Evolutionary conservation across 2,329 filamentous ascomycete species (phyloP).

Genomic region (Arthrobotrys conoides): DNA sequence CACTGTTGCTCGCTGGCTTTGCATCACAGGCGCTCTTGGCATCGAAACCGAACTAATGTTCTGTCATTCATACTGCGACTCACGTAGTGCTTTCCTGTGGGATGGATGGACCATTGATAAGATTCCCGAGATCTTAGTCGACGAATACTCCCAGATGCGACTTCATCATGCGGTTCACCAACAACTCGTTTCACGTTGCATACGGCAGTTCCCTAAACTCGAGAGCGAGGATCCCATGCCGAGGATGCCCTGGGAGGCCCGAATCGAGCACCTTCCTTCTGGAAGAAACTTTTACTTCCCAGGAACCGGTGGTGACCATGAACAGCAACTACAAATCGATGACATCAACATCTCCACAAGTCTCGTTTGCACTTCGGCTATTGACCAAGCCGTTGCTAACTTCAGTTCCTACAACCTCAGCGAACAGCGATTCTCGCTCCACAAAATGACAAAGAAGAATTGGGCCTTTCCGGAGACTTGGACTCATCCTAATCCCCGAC

Average conservation of each 20-base stretch:
- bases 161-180: constrained; percentile 36
- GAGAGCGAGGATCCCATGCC: constrained; percentile 45
- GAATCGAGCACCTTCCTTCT: constrained; percentile 35
- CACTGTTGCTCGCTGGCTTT: constrained; percentile 51
- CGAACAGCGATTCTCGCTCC: constrained; percentile 73
- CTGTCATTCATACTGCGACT: constrained; percentile 56
- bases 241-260: constrained; percentile 49
- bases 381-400: constrained; percentile 42
- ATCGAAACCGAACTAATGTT: constrained; percentile 53
- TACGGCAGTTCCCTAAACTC: constrained; percentile 29
- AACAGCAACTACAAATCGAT: constrained; percentile 40
- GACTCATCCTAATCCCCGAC: constrained; percentile 52
- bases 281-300: constrained; percentile 53
- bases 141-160: constrained; percentile 44
- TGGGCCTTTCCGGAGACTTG: constrained; percentile 72
- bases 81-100: constrained; percentile 48
- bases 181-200: constrained; percentile 23
- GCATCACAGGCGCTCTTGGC: constrained; percentile 48
- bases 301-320: constrained; percentile 48
- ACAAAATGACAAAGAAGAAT: constrained; percentile 77
- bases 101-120: constrained; percentile 46
- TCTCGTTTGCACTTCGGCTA: constrained; percentile 45
- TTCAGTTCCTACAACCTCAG: constrained; percentile 39
- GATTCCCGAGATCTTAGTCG: constrained; percentile 8
- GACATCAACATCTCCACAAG: constrained; percentile 33